A percentile compares a stretch with the other conserved stretches of the same genome.
Conservation (phyloP, 2,329 filamentous ascomycete genomes). For the Hymenoscyphus fructigenus region DNA sequence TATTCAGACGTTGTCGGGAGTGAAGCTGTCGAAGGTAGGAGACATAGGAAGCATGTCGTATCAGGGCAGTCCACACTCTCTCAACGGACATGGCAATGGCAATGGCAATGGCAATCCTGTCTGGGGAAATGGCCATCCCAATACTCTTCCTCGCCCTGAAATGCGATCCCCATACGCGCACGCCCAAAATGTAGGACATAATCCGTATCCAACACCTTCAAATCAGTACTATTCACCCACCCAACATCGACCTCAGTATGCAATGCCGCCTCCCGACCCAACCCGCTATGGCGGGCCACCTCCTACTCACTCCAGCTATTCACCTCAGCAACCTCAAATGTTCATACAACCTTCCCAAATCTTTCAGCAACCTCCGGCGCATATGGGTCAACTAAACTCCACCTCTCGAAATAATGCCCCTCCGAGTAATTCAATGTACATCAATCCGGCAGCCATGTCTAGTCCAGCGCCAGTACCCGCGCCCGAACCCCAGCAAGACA, state of each 20-base stretch:
- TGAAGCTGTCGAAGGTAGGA: not conserved
- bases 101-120: constrained; percentile 22
- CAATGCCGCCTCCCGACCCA: constrained; percentile 4
- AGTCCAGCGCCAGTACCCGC: constrained; percentile 3
- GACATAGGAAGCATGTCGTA: constrained; percentile 29
- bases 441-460: not conserved
- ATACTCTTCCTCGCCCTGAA: constrained; percentile 19
- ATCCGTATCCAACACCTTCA: constrained; percentile 12
- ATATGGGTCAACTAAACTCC: constrained; percentile 15
- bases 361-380: constrained; percentile 24
- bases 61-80: constrained; percentile 25
- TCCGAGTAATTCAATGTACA: not conserved
- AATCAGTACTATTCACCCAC: constrained; percentile 10
- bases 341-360: constrained; percentile 37
- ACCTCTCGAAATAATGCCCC: constrained; percentile 5
- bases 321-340: constrained; percentile 26
- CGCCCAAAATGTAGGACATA: constrained; percentile 4
- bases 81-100: constrained; percentile 28
- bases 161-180: constrained; percentile 18
- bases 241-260: constrained; percentile 21
- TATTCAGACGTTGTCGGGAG: not conserved
- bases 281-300: constrained; percentile 14
- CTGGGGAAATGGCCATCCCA: constrained; percentile 27
- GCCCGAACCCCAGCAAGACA: constrained; percentile 21
- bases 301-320: constrained; percentile 7